These are phyloP conservation scores for Metarhizium rileyi DNA, from an alignment of 2,329 filamentous ascomycete species.

Conservation along the genomic window DNA sequence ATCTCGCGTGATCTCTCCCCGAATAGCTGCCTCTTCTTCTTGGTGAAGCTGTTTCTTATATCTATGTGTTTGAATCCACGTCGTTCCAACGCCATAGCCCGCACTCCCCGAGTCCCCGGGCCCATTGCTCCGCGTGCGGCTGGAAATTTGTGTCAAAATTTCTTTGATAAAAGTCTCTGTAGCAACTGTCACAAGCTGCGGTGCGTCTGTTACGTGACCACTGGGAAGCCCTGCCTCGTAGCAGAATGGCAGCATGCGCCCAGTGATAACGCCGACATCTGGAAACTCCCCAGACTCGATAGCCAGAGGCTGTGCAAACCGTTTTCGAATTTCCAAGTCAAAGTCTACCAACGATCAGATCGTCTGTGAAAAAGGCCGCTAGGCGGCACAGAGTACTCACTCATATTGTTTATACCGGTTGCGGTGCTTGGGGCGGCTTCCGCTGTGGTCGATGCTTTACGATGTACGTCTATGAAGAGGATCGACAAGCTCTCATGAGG, in stretches of 20 bases:
- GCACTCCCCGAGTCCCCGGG: conserved; percentile 52
- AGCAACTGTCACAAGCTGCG: conserved; percentile 54
- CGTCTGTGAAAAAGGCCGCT: not conserved
- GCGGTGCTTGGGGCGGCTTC: conserved; percentile 56
- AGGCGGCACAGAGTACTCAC: conserved; percentile 37
- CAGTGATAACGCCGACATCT: conserved; percentile 51
- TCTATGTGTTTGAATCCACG: conserved; percentile 68
- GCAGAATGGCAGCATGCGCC: conserved; percentile 58
- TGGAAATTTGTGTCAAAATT: conserved; percentile 52
- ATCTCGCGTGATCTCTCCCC: conserved; percentile 66
- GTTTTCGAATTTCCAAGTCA: conserved; percentile 58
- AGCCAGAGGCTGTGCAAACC: conserved; percentile 53
- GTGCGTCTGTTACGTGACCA: conserved; percentile 50
- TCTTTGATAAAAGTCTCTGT: conserved; percentile 61
- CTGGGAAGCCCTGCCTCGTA: conserved; percentile 54
- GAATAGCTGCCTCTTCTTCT: conserved; percentile 64
- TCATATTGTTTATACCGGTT: conserved; percentile 72
- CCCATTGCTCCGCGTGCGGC: conserved; percentile 54
- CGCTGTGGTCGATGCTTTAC: conserved; percentile 35
- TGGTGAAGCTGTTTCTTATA: conserved; percentile 65
- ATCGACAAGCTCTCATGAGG: conserved; percentile 43
- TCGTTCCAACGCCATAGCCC: conserved; percentile 54
- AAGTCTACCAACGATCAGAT: conserved; percentile 37
- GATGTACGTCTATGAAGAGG: conserved; percentile 41
- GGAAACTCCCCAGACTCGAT: conserved; percentile 62